Percentiles rank a stretch among this genome's conserved stretches.
phyloP scores from a whole-genome alignment of 208 protist genomes.

The Blastocrithidia nonstop region DNA sequence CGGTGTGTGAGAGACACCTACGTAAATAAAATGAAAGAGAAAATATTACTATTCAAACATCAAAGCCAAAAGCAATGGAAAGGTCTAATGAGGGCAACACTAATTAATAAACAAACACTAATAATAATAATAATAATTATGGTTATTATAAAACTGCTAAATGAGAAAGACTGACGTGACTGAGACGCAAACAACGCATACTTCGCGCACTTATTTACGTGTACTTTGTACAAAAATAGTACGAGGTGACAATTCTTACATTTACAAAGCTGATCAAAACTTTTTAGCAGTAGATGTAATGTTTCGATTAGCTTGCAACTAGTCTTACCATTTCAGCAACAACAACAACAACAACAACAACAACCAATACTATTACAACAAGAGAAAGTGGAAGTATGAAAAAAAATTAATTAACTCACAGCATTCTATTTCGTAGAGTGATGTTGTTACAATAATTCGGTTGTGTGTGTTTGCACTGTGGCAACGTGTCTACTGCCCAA shows the following conservation, averaged over 20 bases:
- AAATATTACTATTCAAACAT: not conserved
- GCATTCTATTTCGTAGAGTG: slow-evolving; percentile 1
- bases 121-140: no score
- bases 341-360: slow-evolving; percentile 1
- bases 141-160: not conserved
- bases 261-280: slow-evolving; percentile 22
- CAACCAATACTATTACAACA: no score
- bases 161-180: slow-evolving; percentile 11
- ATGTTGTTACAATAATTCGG: slow-evolving; percentile 15
- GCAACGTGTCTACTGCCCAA: slow-evolving; percentile 18
- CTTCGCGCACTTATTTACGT: slow-evolving; percentile 41
- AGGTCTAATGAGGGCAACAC: no score
- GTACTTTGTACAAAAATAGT: slow-evolving; percentile 34
- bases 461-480: slow-evolving; percentile 18
- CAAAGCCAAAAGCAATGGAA: not conserved
- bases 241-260: slow-evolving; percentile 25
- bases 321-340: slow-evolving; percentile 8
- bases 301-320: slow-evolving; percentile 7
- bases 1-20: slow-evolving; percentile 16
- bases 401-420: not conserved
- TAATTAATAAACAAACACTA: no score
- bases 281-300: slow-evolving; percentile 6
- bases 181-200: slow-evolving; percentile 20
- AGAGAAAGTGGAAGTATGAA: not conserved
- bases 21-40: not conserved